Evolutionary conservation across 2,329 filamentous ascomycete species (phyloP), one percentile per base, ranked within the genome.

Genomic region (Botrytis byssoidea): DNA sequence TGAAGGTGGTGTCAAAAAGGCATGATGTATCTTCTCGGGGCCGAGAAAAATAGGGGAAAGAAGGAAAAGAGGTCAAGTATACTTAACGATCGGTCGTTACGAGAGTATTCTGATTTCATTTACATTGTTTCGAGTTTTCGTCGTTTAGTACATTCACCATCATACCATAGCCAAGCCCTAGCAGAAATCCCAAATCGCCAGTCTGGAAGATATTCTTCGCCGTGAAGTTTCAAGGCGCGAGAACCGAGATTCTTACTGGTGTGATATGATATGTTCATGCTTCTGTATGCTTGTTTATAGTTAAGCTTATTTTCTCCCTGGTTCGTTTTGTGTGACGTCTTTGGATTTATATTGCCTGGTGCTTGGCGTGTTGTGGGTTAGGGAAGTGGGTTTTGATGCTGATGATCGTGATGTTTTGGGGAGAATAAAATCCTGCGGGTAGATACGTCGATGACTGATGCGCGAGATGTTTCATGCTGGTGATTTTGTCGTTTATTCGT

Each of bases 111-210:
- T 55, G n/a, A 14, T 29, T 7, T 29, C 2, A 55, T 25, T 3
- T 55, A 5, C 0, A 16, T 14, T 4, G 51, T 29, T 1, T 1
- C 1, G 14, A 18, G 3, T 29, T 0, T 7, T 55, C 0, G 2
- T 16, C 0, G 7, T 7, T 44, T 42, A 18, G 14, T 18, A 0
- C 1, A 42, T 42, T 0, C 42, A 18, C 14, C 14, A 18, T 42
- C 4, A 4, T 14, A 44, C 16, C 42, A 44, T 7, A 44, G 42
- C 16, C 42, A 44, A 44, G 42, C 5, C 42, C 42, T 44, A 44
- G 16, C 14, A 44, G 16, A 18, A 55, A 51, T 51, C 14, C 1
- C 6, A 55, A 18, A 55, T 55, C 0, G n/a, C 6, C 7, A 55
- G n/a, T 55, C 51, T 6, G 4, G 6, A 6, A 4, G 6, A 55